Conservation (phyloP, 371 early-diverging fungal species). For the Apophysomyces trapeziformis region DNA sequence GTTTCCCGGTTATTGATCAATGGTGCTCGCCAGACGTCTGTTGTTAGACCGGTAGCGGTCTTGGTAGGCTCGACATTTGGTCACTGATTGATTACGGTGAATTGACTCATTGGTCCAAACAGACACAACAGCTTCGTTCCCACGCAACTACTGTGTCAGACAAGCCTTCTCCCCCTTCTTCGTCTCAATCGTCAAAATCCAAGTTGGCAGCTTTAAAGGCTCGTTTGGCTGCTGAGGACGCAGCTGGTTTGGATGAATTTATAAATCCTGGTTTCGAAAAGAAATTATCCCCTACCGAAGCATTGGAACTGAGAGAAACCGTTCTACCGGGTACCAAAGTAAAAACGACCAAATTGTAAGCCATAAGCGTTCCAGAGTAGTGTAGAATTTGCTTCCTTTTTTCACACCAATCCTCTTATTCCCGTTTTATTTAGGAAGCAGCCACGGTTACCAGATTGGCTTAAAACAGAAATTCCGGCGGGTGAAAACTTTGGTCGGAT, state of each 20-base stretch:
- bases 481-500: conserved; percentile 83
- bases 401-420: background rate
- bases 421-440: conserved; percentile 44
- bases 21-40: background rate
- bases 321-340: conserved; percentile 51
- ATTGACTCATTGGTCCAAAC: background rate
- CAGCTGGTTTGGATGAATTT: conserved; percentile 73
- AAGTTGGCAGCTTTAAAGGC: conserved; percentile 50
- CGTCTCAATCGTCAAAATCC: conserved; percentile 36
- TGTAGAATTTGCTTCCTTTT: background rate
- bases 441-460: conserved; percentile 89
- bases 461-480: conserved; percentile 92
- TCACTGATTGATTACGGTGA: background rate
- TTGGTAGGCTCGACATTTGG: background rate
- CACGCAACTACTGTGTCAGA: conserved; percentile 37
- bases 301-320: conserved; percentile 66
- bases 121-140: conserved; percentile 27
- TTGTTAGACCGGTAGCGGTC: background rate
- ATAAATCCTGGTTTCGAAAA: conserved; percentile 54
- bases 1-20: background rate
- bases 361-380: background rate
- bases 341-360: conserved; percentile 52
- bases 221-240: conserved; percentile 56
- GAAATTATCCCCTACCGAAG: conserved; percentile 66
- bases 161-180: conserved; percentile 26